These are phyloP conservation scores for Leishmania major DNA, from an alignment of 208 protist species.

Conservation along the genomic window DNA sequence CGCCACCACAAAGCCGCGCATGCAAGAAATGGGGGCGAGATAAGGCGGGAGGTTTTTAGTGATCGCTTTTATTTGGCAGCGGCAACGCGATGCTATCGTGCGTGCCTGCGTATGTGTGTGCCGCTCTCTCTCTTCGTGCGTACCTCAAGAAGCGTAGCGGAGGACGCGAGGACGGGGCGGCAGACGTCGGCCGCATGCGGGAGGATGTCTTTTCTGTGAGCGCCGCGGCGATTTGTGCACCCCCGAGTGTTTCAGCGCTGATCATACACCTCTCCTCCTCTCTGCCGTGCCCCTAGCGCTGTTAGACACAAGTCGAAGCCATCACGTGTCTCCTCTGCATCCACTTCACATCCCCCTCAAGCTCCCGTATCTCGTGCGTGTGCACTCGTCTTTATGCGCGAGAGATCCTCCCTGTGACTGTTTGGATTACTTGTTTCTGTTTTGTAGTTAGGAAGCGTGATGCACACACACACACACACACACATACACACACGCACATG, in stretches of 20 bases:
- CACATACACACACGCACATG: background rate
- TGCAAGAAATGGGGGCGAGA: background rate
- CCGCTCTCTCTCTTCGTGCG: background rate
- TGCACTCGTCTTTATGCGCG: background rate
- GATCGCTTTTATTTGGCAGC: background rate
- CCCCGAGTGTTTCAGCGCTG: background rate
- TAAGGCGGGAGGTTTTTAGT: background rate
- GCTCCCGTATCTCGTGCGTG: background rate
- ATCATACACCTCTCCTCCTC: background rate
- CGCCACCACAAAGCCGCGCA: background rate
- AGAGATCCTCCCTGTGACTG: background rate
- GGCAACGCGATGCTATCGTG: background rate
- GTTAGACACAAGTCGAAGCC: background rate
- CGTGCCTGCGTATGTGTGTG: background rate
- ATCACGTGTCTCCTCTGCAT: background rate
- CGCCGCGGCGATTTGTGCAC: background rate
- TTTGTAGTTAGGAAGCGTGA: conserved; percentile 1
- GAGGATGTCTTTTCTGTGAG: background rate
- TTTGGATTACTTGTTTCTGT: background rate
- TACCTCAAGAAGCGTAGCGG: background rate
- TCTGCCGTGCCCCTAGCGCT: background rate
- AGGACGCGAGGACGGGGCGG: background rate
- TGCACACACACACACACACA: background rate
- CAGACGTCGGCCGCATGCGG: background rate
- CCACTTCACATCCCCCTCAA: background rate